Evolutionary conservation across 2,329 filamentous ascomycete genomes (phyloP).

Genomic region (Aspergillus neotritici): DNA sequence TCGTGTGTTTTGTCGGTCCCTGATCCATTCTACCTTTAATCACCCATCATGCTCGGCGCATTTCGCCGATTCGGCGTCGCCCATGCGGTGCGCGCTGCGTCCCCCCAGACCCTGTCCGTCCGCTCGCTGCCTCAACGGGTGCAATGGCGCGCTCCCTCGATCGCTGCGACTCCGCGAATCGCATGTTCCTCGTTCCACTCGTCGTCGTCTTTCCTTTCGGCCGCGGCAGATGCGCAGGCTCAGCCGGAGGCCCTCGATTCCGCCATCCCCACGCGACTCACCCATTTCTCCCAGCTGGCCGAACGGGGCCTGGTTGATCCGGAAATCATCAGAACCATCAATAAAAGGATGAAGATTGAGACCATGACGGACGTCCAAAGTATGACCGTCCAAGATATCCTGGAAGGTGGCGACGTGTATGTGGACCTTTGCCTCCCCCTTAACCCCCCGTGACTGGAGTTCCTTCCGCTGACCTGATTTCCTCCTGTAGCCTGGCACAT

Average conservation of each 20-base stretch:
- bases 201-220: conserved; percentile 21
- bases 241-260: conserved; percentile 12
- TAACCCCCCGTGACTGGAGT: neutral
- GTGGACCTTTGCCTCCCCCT: conserved; percentile 28
- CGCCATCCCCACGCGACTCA: conserved; percentile 20
- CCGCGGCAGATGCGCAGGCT: conserved; percentile 20
- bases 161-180: conserved; percentile 12
- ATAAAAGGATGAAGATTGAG: conserved; percentile 65
- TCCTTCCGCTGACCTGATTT: conserved; percentile 17
- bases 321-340: conserved; percentile 64
- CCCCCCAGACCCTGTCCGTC: conserved; percentile 23
- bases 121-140: conserved; percentile 24
- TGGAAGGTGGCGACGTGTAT: conserved; percentile 78
- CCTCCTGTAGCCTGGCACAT: conserved; percentile 65
- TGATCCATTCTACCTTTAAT: neutral
- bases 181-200: conserved; percentile 28
- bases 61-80: conserved; percentile 36
- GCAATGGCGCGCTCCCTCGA: conserved; percentile 22
- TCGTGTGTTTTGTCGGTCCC: neutral
- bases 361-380: conserved; percentile 91
- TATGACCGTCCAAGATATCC: conserved; percentile 71
- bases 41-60: conserved; percentile 33
- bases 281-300: conserved; percentile 37
- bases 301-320: conserved; percentile 50
- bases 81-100: conserved; percentile 32